Conservation (phyloP, 345 rosid species). For the Boechera retrofracta region DNA sequence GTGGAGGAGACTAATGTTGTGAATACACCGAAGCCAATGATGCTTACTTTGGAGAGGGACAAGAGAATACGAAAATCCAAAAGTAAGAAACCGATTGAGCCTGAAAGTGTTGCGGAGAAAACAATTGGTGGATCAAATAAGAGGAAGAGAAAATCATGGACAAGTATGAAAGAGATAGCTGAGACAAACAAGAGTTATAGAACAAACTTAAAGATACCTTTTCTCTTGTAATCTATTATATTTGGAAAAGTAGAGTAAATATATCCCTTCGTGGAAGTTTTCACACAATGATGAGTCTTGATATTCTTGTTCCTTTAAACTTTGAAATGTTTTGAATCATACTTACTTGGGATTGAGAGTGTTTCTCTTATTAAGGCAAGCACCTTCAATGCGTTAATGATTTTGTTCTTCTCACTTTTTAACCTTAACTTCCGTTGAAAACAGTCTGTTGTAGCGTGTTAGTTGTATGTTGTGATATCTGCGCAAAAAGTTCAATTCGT, state of each 20-base stretch:
- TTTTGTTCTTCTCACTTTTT: no score
- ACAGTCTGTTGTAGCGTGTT: no score
- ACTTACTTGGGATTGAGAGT: no score
- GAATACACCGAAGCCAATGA: constrained; percentile 45
- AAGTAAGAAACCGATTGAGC: constrained; percentile 33
- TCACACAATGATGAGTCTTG: no score
- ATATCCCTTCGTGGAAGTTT: no score
- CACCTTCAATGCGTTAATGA: no score
- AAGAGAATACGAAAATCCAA: constrained; percentile 39
- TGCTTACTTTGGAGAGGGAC: constrained; percentile 42
- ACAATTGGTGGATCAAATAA: constrained; percentile 34
- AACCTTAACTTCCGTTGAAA: no score
- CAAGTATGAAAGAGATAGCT: constrained; percentile 30
- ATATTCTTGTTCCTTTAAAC: not conserved
- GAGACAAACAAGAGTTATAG: constrained; percentile 25
- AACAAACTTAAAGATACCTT: constrained; percentile 22
- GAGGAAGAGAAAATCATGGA: constrained; percentile 43
- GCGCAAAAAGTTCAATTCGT: no score
- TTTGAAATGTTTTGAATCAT: not conserved
- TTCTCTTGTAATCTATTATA: constrained; percentile 29
- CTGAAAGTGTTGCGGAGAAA: constrained; percentile 28
- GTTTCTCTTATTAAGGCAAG: no score
- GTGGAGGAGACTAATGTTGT: not conserved
- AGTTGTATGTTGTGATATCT: not conserved
- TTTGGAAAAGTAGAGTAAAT: not conserved